These are phyloP conservation scores for Oemleria cerasiformis DNA, from an alignment of 306 rosid species.

Conservation along the genomic window DNA sequence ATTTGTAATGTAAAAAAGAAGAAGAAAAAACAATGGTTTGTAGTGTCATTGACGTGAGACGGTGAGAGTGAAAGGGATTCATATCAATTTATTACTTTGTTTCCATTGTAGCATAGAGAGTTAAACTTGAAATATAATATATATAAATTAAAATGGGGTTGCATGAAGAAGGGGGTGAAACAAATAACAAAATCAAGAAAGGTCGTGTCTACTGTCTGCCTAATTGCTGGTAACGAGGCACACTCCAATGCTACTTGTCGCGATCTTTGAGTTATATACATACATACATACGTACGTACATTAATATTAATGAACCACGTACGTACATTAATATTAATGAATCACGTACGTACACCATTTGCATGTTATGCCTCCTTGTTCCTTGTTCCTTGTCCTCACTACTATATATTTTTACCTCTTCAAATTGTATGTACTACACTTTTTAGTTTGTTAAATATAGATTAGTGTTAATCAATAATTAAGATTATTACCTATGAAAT, in stretches of 20 bases:
- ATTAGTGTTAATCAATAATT: background rate
- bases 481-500: background rate
- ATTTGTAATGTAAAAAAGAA: too few relatives aligned
- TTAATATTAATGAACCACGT: too few relatives aligned
- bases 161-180: slow-evolving; percentile 2
- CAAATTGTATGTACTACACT: too few relatives aligned
- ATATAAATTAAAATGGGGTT: background rate
- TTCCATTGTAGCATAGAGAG: background rate
- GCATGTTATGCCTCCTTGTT: slow-evolving; percentile 47
- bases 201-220: slow-evolving; percentile 11
- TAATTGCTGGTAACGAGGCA: slow-evolving; percentile 34
- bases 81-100: too few relatives aligned
- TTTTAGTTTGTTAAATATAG: too few relatives aligned
- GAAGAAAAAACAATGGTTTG: too few relatives aligned
- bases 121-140: background rate
- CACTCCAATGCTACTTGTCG: slow-evolving; percentile 41
- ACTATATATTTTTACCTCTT: slow-evolving; percentile 29
- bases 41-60: too few relatives aligned
- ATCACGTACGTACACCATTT: too few relatives aligned
- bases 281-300: background rate
- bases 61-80: too few relatives aligned
- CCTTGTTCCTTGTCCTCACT: slow-evolving; percentile 18
- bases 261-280: slow-evolving; percentile 28
- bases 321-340: background rate
- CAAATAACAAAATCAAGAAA: slow-evolving; percentile 15